Percentiles rank a stretch among this genome's conserved stretches.
phyloP scores from a whole-genome alignment of 306 rosid genomes.

The Cucurbita moschata region DNA sequence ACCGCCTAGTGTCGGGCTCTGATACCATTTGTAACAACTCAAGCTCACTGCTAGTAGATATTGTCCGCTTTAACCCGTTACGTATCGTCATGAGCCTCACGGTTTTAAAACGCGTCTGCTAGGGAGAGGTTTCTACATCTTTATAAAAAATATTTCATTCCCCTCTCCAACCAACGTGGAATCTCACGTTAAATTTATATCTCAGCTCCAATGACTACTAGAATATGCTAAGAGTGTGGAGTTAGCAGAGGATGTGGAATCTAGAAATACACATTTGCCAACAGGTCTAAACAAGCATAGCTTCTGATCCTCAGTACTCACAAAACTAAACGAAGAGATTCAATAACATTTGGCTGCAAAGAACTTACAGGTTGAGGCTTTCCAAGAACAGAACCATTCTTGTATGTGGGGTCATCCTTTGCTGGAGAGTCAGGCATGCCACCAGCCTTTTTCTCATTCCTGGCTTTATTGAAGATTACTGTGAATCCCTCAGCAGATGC shows the following conservation, averaged over 20 bases:
- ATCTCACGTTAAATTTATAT: not conserved
- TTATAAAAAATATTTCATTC: no score
- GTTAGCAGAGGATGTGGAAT: not conserved
- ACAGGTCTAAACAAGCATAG: not conserved
- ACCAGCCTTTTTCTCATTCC: slow-evolving; percentile 51
- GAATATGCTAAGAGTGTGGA: not conserved
- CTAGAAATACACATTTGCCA: not conserved
- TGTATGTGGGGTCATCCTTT: slow-evolving; percentile 23
- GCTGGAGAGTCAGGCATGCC: slow-evolving; percentile 36
- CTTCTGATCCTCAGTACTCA: not conserved
- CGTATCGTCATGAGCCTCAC: no score
- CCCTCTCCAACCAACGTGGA: no score
- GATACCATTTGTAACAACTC: no score
- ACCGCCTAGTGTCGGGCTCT: no score
- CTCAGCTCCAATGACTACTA: not conserved
- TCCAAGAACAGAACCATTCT: slow-evolving; percentile 40
- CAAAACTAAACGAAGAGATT: not conserved
- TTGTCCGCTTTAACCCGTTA: no score
- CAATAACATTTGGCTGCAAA: not conserved
- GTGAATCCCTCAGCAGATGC: slow-evolving; percentile 76
- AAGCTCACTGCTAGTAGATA: no score
- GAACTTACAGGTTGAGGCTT: slow-evolving; percentile 23
- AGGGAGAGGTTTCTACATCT: no score
- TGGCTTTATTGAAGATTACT: slow-evolving; percentile 61
- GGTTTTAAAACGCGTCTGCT: no score